These are phyloP conservation scores for Cyberlindnera euphorbiae DNA, from an alignment of 805 yeast genomes.

Conservation along the genomic window DNA sequence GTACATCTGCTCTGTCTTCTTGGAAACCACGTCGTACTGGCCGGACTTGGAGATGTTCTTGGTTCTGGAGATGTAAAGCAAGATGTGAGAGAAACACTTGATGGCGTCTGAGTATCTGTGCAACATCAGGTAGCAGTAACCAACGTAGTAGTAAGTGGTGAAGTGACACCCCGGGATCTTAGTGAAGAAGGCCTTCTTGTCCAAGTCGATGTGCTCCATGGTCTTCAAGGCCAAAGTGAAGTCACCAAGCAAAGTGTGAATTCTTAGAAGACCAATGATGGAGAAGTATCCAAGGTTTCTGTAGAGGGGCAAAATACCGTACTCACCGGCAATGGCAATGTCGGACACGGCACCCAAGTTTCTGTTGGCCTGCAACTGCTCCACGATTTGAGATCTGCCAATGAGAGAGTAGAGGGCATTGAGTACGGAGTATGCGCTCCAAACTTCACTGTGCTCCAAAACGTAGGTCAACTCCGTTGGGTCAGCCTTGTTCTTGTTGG, in stretches of 20 bases:
- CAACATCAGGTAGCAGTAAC: conserved; percentile 46
- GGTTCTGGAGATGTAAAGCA: conserved; percentile 42
- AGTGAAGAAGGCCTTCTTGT: conserved; percentile 42
- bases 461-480: conserved; percentile 33
- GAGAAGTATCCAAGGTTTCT: conserved; percentile 44
- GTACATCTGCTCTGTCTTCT: conserved; percentile 47
- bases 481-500: conserved; percentile 26
- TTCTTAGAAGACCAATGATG: conserved; percentile 44
- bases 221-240: conserved; percentile 45
- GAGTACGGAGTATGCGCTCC: conserved; percentile 44
- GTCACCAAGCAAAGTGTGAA: conserved; percentile 46
- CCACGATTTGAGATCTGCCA: conserved; percentile 29
- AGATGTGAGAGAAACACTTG: conserved; percentile 42
- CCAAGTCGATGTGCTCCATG: conserved; percentile 41
- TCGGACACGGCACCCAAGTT: conserved; percentile 11
- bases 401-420: conserved; percentile 44
- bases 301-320: conserved; percentile 38
- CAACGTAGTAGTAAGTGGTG: conserved; percentile 47
- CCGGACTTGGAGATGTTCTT: conserved; percentile 38
- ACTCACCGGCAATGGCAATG: conserved; percentile 37
- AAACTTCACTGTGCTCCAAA: conserved; percentile 35
- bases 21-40: conserved; percentile 42
- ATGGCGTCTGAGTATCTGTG: conserved; percentile 47
- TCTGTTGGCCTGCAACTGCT: conserved; percentile 16
- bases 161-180: conserved; percentile 46